Evolutionary conservation across 2,329 filamentous ascomycete genomes (phyloP).

Genomic region (Aureobasidium uvarum): DNA sequence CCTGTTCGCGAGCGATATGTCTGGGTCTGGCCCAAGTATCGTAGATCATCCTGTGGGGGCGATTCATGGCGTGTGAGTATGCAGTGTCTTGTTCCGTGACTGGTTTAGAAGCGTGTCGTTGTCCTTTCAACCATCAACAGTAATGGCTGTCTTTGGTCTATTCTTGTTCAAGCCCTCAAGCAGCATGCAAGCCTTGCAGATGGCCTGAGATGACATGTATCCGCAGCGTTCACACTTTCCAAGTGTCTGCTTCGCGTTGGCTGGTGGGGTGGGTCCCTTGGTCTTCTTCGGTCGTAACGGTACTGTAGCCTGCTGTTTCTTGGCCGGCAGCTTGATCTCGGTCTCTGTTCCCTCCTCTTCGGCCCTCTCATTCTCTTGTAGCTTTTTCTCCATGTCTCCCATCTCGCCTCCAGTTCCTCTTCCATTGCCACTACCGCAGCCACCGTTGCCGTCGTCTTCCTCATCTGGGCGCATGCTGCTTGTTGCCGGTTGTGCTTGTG

Average conservation of each 20-base stretch:
- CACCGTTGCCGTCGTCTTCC: conserved; percentile 62
- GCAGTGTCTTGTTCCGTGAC: neutral
- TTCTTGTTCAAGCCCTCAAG: conserved; percentile 87
- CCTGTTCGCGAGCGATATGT: neutral
- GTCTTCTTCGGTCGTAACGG: conserved; percentile 39
- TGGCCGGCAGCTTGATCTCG: conserved; percentile 53
- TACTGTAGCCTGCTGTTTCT: conserved; percentile 27
- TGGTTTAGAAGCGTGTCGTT: neutral
- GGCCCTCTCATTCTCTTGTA: conserved; percentile 64
- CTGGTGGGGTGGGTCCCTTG: conserved; percentile 37
- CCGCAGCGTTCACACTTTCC: conserved; percentile 85
- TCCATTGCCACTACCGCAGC: conserved; percentile 71
- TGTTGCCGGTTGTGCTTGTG: conserved; percentile 32
- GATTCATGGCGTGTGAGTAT: neutral
- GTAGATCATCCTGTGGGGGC: neutral
- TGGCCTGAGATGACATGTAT: conserved; percentile 89
- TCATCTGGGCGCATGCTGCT: conserved; percentile 41
- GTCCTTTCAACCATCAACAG: conserved; percentile 32
- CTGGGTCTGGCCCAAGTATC: neutral
- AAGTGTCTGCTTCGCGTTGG: conserved; percentile 61
- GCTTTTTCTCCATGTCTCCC: conserved; percentile 72
- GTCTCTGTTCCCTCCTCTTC: conserved; percentile 57
- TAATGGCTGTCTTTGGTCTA: conserved; percentile 45
- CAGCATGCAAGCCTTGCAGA: conserved; percentile 91
- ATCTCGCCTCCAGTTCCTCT: conserved; percentile 70